Conservation (phyloP, 73 alveolate genomes). For the Paramecium bursaria region DNA sequence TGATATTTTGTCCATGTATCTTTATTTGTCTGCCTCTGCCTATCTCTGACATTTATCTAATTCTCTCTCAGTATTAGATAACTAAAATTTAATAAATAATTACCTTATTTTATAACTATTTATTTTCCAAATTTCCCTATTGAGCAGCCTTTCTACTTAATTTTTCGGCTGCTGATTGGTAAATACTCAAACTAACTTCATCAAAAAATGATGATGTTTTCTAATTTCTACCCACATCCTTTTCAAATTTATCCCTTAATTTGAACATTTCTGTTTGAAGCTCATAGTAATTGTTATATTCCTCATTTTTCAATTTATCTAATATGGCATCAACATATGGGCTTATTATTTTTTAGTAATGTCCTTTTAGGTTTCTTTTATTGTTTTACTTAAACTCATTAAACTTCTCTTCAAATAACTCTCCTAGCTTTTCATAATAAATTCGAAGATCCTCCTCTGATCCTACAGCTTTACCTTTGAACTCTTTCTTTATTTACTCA, state of each 20-base stretch:
- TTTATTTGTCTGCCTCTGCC: conserved; percentile 8
- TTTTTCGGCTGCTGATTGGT: conserved; percentile 64
- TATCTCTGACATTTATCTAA: too few relatives aligned
- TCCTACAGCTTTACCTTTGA: conserved; percentile 64
- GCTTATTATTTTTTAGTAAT: conserved; percentile 19
- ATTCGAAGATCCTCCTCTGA: conserved; percentile 59
- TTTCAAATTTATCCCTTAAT: conserved; percentile 60
- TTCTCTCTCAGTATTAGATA: too few relatives aligned
- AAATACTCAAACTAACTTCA: conserved; percentile 43
- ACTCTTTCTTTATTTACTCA: conserved; percentile 52
- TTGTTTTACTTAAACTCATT: conserved; percentile 49
- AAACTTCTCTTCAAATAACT: conserved; percentile 58
- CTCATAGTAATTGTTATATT: conserved; percentile 59
- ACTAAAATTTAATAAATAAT: too few relatives aligned
- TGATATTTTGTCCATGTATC: conserved; percentile 22
- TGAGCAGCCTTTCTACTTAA: conserved; percentile 35
- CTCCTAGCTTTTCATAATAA: conserved; percentile 37
- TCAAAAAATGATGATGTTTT: conserved; percentile 48
- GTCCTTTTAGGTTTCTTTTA: conserved; percentile 45
- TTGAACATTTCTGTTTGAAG: conserved; percentile 60
- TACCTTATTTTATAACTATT: conserved; percentile 40
- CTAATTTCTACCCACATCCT: conserved; percentile 48
- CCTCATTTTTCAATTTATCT: conserved; percentile 67
- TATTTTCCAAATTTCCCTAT: conserved; percentile 18
- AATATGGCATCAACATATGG: conserved; percentile 17